Base-by-base conservation (phyloP, 2,329 filamentous ascomycete species). In the Penicillium concentricum region DNA sequence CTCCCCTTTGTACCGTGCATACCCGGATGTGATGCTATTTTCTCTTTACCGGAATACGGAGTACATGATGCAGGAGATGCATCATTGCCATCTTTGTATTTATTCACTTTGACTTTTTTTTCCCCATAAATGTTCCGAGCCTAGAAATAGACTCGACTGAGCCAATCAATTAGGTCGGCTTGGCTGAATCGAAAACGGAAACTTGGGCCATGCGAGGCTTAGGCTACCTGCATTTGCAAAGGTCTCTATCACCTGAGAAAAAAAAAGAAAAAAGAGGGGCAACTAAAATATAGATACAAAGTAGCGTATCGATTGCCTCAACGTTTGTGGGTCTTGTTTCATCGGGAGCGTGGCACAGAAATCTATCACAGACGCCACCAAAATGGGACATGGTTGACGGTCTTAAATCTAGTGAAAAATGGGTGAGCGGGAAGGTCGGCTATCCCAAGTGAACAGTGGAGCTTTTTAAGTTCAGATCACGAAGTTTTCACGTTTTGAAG, bases 1-100 rank as follows among this genome's bases (percentile, higher is more conserved):
- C 44, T 46, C 44, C 44, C 41, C 51, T 58, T 58, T 54, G 60
- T 51, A 62, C 55, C 56, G 61, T 64, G 59, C 62, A 65, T 65
- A 61, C 56, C 62, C 62, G 58, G 47, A 49, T 54, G 44, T 49
- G 51, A 54, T 42, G 44, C 45, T 54, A 52, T 42, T 60, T 54
- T 35, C 35, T 47, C 32, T 48, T 38, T 16, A 26, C 18, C n/a
- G 24, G 20, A 18, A 7, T 30, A 28, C 57, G 64, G 63, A 66
- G 59, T 65, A 63, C 61, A 67, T 67, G 63, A 67, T 64, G 63
- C 63, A 64, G 55, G 47, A 58, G 57, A 59, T 63, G 62, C 64
- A 65, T 65, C 61, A 62, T 65, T 54, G 59, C 62, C 60, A 44
- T 43, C 49, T 35, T 44, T 35, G 9, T n/a, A 18, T 12, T 9